Evolutionary conservation across 2,329 filamentous ascomycete species (phyloP).

Genomic region (Harringtonia lauricola): DNA sequence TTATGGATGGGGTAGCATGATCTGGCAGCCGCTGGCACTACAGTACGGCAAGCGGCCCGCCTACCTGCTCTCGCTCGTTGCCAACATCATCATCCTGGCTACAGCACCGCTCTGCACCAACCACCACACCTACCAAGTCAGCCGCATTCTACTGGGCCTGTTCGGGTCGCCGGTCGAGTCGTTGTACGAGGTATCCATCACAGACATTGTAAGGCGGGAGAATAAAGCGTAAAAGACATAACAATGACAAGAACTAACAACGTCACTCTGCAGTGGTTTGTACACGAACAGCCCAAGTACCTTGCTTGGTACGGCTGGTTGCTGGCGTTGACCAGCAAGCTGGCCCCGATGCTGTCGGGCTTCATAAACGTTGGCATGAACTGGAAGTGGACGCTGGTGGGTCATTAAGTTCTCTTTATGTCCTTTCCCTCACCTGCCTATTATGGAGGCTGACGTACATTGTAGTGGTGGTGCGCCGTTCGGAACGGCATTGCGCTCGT

Average conservation of each 20-base stretch:
- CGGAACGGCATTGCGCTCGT: conserved; percentile 18
- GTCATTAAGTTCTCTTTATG: not conserved
- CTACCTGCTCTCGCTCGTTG: conserved; percentile 18
- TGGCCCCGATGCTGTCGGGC: conserved; percentile 35
- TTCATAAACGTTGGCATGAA: conserved; percentile 36
- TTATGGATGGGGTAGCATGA: conserved; percentile 21
- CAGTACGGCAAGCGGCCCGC: conserved; percentile 20
- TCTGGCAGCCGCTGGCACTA: conserved; percentile 21
- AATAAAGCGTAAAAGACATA: not conserved
- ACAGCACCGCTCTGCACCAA: conserved; percentile 18
- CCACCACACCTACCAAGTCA: conserved; percentile 16
- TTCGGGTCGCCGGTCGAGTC: conserved; percentile 33
- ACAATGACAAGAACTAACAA: not conserved
- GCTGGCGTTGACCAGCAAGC: conserved; percentile 29
- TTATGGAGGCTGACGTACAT: not conserved
- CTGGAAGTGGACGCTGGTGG: conserved; percentile 32
- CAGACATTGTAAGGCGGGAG: conserved; percentile 8
- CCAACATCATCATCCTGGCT: conserved; percentile 17
- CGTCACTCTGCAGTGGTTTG: conserved; percentile 9
- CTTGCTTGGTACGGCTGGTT: conserved; percentile 31
- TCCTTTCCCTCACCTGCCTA: too few species aligned
- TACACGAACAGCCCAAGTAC: conserved; percentile 19
- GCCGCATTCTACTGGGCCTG: conserved; percentile 25
- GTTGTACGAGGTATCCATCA: conserved; percentile 26
- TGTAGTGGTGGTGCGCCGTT: conserved; percentile 15